phyloP scores from a whole-genome alignment of 176 grass and related monocot genomes.

The Bothriochloa decipiens region DNA sequence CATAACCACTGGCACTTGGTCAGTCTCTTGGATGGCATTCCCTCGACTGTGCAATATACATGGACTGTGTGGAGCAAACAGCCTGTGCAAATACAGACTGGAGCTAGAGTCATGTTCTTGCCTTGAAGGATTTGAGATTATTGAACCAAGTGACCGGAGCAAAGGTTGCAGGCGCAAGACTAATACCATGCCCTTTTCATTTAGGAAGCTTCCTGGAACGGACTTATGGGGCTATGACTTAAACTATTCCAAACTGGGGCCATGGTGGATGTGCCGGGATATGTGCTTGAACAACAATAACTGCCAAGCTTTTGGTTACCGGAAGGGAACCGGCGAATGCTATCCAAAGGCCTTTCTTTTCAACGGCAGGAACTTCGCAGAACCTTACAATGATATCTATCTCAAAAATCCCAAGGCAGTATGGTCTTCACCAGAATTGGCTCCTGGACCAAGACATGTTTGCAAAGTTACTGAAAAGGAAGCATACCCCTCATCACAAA shows the following conservation, averaged over 20 bases:
- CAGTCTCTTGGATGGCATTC: constrained; percentile 62
- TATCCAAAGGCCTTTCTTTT: constrained; percentile 50
- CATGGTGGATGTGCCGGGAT: constrained; percentile 24
- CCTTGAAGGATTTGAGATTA: constrained; percentile 55
- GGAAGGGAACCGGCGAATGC: constrained; percentile 34
- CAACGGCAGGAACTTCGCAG: constrained; percentile 47
- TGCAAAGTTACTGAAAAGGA: constrained; percentile 33
- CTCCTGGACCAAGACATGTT: neutral
- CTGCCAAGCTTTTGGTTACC: constrained; percentile 62
- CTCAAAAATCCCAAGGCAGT: constrained; percentile 33
- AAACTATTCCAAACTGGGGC: rapidly evolving
- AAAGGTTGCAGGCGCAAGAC: neutral
- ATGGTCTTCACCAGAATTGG: neutral
- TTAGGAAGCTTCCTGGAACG: constrained; percentile 3
- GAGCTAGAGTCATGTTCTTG: constrained; percentile 45
- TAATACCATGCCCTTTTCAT: neutral
- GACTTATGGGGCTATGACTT: constrained; percentile 68
- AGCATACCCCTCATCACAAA: neutral
- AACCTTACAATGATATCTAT: constrained; percentile 42
- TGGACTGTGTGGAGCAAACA: constrained; percentile 58
- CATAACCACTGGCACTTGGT: constrained; percentile 38
- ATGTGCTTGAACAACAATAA: constrained; percentile 38
- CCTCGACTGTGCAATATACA: constrained; percentile 44
- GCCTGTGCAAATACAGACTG: constrained; percentile 48
- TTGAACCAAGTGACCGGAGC: constrained; percentile 57